phyloP scores from a whole-genome alignment of 257 asterid genomes.

The Nicotiana undulata region DNA sequence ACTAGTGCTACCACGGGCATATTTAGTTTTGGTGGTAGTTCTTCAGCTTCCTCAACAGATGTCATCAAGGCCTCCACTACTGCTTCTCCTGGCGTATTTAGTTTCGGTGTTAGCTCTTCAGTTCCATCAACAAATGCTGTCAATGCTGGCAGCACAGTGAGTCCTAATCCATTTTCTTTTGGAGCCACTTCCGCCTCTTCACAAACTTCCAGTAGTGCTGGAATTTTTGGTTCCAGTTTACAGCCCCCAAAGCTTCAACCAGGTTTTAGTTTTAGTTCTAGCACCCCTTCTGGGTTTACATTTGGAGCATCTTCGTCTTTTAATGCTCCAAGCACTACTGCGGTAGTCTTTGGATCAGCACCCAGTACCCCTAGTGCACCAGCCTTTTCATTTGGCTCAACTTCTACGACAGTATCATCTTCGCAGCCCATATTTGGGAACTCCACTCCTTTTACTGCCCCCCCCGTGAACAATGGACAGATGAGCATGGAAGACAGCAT shows the following conservation, averaged over 20 bases:
- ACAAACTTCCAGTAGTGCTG: neutral
- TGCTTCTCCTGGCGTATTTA: constrained; percentile 26
- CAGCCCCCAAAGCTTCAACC: constrained; percentile 25
- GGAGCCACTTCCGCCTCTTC: neutral
- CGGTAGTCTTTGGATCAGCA: constrained; percentile 30
- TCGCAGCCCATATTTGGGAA: constrained; percentile 15
- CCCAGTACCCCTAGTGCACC: constrained; percentile 28
- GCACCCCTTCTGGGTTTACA: constrained; percentile 38
- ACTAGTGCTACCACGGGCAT: constrained; percentile 23
- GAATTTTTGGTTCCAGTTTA: constrained; percentile 34
- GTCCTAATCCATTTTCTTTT: constrained; percentile 22
- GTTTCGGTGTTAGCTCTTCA: constrained; percentile 37
- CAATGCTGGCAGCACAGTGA: constrained; percentile 23
- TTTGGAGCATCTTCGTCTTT: constrained; percentile 41
- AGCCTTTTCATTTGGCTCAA: constrained; percentile 26
- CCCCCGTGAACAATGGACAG: constrained; percentile 51
- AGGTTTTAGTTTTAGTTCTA: constrained; percentile 32
- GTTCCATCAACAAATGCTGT: constrained; percentile 34
- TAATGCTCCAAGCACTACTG: constrained; percentile 24
- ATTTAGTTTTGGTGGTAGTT: constrained; percentile 28
- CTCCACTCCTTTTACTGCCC: constrained; percentile 24
- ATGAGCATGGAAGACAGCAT: constrained; percentile 80
- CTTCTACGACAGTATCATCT: constrained; percentile 21
- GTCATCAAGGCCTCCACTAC: constrained; percentile 25
- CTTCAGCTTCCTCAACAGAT: constrained; percentile 19